Conservation (phyloP, 2,329 filamentous ascomycete genomes). For the Trichoderma afroharzianum region DNA sequence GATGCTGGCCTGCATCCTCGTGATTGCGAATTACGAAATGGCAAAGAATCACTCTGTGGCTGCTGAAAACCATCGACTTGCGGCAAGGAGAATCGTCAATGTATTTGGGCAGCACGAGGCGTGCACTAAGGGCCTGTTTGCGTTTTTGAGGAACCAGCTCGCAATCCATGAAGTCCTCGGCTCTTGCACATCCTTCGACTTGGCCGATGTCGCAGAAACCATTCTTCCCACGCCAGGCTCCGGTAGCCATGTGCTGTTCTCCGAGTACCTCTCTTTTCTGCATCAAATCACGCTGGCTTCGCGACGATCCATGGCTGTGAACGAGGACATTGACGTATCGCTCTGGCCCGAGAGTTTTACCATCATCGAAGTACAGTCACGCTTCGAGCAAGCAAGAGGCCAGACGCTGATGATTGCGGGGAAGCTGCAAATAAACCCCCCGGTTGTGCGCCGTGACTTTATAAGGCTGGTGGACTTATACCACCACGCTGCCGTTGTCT, state of each 20-base stretch:
- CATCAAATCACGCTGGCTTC: slow-evolving; percentile 24
- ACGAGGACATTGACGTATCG: neutral
- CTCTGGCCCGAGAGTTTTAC: neutral
- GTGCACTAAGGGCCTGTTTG: slow-evolving; percentile 24
- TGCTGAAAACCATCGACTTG: slow-evolving; percentile 29
- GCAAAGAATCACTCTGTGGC: slow-evolving; percentile 25
- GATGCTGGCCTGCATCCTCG: slow-evolving; percentile 31
- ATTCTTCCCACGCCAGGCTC: slow-evolving; percentile 21
- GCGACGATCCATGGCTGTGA: slow-evolving; percentile 9
- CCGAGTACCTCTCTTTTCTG: slow-evolving; percentile 25
- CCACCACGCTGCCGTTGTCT: slow-evolving; percentile 28
- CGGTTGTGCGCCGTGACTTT: slow-evolving; percentile 24
- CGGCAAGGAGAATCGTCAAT: slow-evolving; percentile 29
- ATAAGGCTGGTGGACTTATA: slow-evolving; percentile 29
- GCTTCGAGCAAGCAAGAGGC: slow-evolving; percentile 29
- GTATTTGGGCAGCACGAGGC: slow-evolving; percentile 25
- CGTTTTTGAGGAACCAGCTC: slow-evolving; percentile 30
- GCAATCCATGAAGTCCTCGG: slow-evolving; percentile 28
- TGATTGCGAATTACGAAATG: slow-evolving; percentile 31
- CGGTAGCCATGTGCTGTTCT: slow-evolving; percentile 24
- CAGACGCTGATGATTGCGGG: slow-evolving; percentile 28
- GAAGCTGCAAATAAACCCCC: slow-evolving; percentile 21
- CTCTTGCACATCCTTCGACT: slow-evolving; percentile 28
- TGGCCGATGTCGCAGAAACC: slow-evolving; percentile 23
- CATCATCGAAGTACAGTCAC: slow-evolving; percentile 11